Base-by-base conservation (phyloP, 441 rosid species). In the Pelargonium cotyledonis region DNA sequence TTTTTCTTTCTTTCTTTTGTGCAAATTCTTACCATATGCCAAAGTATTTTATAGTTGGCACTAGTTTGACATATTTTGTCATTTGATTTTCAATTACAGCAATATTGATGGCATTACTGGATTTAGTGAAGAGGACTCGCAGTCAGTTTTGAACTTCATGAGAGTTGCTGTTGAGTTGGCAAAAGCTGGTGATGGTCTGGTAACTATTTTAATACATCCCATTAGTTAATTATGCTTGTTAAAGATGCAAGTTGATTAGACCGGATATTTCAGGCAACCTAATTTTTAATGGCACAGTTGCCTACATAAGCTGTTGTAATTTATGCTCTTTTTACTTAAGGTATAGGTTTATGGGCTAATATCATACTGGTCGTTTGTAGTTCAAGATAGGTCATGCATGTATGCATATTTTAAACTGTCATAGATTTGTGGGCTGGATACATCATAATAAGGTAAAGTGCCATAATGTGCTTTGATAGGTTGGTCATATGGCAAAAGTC, bases 61-160 rank as follows among this genome's bases (percentile, higher is more conserved):
- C n/a, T 43, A 18, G 35, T 61, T 58, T 73, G 26, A 26, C n/a
- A 57, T 68, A 11, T 65, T 57, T 66, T 1, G 5, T 68, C 8
- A 61, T 46, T 40, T 31, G 58, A 49, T 53, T 65, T 49, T 21
- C 16, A 44, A 65, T 74, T 16, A 21, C 83, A 94, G 97, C 88
- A 91, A 88, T 75, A 87, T 91, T 70, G 87, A 84, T 57, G 97
- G 99, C 70, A 86, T 94, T 73, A 76, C 83, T 80, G 94, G 97
- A 69, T 91, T 91, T 70, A 78, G 77, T 64, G 85, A 88, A 41
- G 91, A 87, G 68, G 94, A 87, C 44, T 75, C 86, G 12, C 72
- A 68, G 66, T 81, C 82, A 26, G 67, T 88, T 64, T 78, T 70
- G 77, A 76, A 74, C 62, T 85, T 80, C 80, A 88, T 89, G 96